Base-by-base conservation (phyloP, 495 filamentous ascomycete species). In the Trichocladium uniseriatum region DNA sequence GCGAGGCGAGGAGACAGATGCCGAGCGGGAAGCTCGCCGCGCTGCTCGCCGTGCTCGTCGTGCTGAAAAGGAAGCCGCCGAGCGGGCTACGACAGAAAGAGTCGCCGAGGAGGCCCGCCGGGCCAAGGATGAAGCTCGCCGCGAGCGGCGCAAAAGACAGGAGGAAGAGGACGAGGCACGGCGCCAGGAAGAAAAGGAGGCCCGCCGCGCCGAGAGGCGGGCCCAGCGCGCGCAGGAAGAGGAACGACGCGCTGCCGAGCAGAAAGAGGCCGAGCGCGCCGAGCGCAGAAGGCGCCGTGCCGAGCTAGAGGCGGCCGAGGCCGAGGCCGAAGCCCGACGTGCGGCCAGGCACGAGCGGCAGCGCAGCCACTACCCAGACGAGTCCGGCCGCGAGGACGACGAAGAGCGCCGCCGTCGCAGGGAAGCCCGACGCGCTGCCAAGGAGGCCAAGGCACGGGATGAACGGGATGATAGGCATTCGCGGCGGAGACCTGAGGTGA, bases 21-120 rank as follows among this genome's bases (percentile, higher is more conserved):
- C 67, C 21, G 74, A 79, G 21, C 71, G 73, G 15, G 76, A 79
- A 52, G 75, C 73, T 9, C 72, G 74, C 32, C 73, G 75, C 11
- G 76, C 70, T 2, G 74, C 74, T 34, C 68, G 75, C 21, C 72
- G 69, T 38, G 68, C 70, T n/a, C 68, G 64, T 29, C 66, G 64
- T 28, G 66, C 65, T 5, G 73, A 75, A 36, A 69, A 74, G 39
- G 73, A 71, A 45, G 71, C 71, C 4, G 68, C 67, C 15, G 73
- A 75, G 39, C 67, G 62, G 45, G 71, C 64, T 5, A 69, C 69
- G 0, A 65, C 64, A 21, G 71, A 76, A 37, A 63, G 59, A 38
- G 68, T 68, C 6, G 73, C 70, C 15, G 76, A 76, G 43, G 72
- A 76, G 20, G 63, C 66, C 2, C 70, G 66, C 34, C 61, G 63